Evolutionary conservation across 2,329 filamentous ascomycete species (phyloP), one percentile per base, ranked within the genome.

Genomic region (Phyllosticta capitalensis): DNA sequence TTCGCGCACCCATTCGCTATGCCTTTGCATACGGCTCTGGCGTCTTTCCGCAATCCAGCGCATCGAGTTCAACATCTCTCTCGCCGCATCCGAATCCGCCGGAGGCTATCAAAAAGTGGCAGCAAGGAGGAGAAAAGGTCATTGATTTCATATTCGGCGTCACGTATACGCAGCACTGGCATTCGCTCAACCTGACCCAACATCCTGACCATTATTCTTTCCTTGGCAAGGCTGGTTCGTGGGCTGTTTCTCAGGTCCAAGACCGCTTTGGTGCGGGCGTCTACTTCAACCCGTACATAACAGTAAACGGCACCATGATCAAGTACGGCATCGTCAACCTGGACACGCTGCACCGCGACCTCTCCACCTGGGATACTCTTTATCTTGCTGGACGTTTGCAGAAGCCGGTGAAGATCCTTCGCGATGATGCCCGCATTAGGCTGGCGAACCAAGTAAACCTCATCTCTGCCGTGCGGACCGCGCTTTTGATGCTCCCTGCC

Each of bases 141-240:
- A 95, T 99, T 64, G 94, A 99, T 75, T 96, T 99, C 71, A 95
- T 99, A 65, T 94, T 99, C 71, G 94, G 92, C 24, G 92, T 97
- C 10, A 90, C 89, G 1, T 90, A 95, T 72, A 90, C 89, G 1
- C 89, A 99, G 70, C 94, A 99, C 75, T 99, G 92, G 90, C 94
- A 99, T 75, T 92, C 88, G 33, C 80, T 99, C 62, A 99, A 99
- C 68, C 79, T 99, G 66, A 81, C 82, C 64, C 88, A 96, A 71
- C 88, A 99, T 69, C 87, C 89, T 7, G 82, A 95, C 67, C 94
- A 99, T 74, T 99, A 99, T 75, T 97, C 92, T 1, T 86, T 83
- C 10, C 78, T 99, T 20, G 89, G 89, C 1, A 87, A 85, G 14
- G 75, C 96, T 20, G 92, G 92, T 1, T 97, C 92, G 1, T 92